phyloP scores from a whole-genome alignment of 73 alveolate genomes.

The Tetrahymena thermophila region DNA sequence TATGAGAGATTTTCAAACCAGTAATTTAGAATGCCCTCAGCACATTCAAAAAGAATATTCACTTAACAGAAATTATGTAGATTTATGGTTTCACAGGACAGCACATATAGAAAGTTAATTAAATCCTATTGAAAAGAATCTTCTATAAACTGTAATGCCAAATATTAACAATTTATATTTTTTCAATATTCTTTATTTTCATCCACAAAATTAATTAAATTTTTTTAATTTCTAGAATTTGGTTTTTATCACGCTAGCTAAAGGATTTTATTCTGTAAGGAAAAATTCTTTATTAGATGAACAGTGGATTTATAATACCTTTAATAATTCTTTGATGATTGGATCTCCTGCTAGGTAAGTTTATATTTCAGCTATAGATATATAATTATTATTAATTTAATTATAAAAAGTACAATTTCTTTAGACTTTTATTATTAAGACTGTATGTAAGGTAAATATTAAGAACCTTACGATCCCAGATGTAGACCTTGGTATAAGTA shows the following conservation, averaged over 20 bases:
- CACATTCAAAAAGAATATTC: not conserved
- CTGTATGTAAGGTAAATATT: not conserved
- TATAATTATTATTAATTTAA: not conserved
- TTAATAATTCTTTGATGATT: not conserved
- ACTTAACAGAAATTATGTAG: not conserved
- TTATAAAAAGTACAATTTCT: not conserved
- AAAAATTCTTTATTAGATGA: not conserved
- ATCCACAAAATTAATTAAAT: not conserved
- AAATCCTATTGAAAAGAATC: not conserved
- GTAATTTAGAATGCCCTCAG: not conserved
- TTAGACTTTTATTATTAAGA: not conserved
- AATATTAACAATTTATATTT: not conserved
- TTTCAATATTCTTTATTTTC: not conserved
- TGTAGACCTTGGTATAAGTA: not conserved
- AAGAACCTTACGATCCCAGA: not conserved
- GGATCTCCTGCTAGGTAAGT: not conserved
- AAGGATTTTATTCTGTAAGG: not conserved
- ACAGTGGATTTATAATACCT: not conserved
- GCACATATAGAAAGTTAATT: not conserved
- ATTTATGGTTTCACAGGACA: not conserved
- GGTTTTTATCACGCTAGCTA: not conserved
- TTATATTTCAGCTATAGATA: not conserved
- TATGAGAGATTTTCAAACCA: not conserved
- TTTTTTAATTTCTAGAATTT: not conserved
- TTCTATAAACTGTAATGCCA: not conserved